Percentiles rank a stretch among this genome's conserved stretches.
Evolutionary conservation across 75 land plant genomes (phyloP).

Genomic region (Cunninghamia lanceolata): DNA sequence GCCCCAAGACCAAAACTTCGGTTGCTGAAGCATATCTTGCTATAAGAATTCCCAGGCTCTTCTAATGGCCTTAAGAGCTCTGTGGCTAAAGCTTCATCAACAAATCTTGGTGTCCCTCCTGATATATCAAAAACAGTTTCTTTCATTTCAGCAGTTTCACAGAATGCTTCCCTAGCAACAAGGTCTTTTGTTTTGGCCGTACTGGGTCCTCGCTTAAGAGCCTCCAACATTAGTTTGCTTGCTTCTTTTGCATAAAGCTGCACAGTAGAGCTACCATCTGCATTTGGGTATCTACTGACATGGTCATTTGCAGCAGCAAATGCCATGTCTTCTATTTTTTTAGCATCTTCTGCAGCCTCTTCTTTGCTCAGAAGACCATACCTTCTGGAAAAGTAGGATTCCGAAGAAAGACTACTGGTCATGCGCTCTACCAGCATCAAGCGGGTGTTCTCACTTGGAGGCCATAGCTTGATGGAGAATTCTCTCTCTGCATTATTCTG

Average conservation of each 20-base stretch:
- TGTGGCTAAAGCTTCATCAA: constrained; percentile 70
- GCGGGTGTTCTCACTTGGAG: constrained; percentile 73
- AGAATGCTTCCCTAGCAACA: not conserved
- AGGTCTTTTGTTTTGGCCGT: not conserved
- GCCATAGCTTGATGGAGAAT: constrained; percentile 74
- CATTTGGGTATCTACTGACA: constrained; percentile 49
- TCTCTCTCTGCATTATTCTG: constrained; percentile 1
- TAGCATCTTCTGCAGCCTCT: constrained; percentile 67
- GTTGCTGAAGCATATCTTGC: constrained; percentile 72
- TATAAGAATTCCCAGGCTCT: constrained; percentile 50
- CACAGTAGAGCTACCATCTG: constrained; percentile 75
- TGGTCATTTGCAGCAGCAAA: constrained; percentile 61
- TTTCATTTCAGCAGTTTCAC: not conserved
- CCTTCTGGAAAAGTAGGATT: constrained; percentile 61
- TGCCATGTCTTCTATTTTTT: constrained; percentile 58
- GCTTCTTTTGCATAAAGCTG: constrained; percentile 95
- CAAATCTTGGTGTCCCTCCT: constrained; percentile 59
- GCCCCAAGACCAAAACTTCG: constrained; percentile 92
- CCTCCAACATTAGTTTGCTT: constrained; percentile 79
- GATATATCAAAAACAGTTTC: constrained; percentile 80
- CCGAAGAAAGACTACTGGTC: constrained; percentile 55
- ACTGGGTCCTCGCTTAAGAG: constrained; percentile 57
- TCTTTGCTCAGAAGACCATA: constrained; percentile 60
- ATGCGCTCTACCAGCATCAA: constrained; percentile 64
- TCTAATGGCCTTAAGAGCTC: constrained; percentile 67